Evolutionary conservation across 257 asterid genomes (phyloP).

Genomic region (Thymus mandschuricus): DNA sequence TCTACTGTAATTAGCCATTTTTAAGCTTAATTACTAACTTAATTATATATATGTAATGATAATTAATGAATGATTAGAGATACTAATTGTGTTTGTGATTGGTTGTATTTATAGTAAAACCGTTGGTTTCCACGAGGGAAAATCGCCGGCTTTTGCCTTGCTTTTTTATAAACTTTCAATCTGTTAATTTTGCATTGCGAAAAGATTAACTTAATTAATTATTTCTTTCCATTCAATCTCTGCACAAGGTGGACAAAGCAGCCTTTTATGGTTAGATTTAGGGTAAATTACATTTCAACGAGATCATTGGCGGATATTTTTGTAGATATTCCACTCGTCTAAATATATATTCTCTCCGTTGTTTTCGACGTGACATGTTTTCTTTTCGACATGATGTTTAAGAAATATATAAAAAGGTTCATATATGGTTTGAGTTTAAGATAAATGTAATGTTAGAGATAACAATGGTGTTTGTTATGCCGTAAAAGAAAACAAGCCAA

Average conservation of each 20-base stretch:
- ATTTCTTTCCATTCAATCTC: neutral
- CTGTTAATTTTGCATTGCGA: constrained; percentile 8
- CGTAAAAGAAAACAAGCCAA: too few species aligned
- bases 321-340: neutral
- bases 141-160: constrained; percentile 10
- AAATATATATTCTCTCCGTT: too few species aligned
- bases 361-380: too few species aligned
- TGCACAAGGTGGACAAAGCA: constrained; percentile 1
- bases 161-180: neutral
- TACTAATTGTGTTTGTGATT: neutral
- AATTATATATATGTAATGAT: too few species aligned
- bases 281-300: neutral
- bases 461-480: too few species aligned
- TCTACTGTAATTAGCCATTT: constrained; percentile 27
- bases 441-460: too few species aligned
- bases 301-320: constrained; percentile 3
- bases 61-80: neutral
- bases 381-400: too few species aligned
- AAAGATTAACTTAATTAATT: neutral
- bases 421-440: too few species aligned
- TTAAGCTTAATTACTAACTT: neutral
- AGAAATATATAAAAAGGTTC: too few species aligned
- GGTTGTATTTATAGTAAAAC: constrained; percentile 3
- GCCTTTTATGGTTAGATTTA: neutral
- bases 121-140: constrained; percentile 21